A percentile compares a stretch with the other conserved stretches of the same genome.
Evolutionary conservation across 768 basidiomycete species (phyloP).

Genomic region (Steccherinum ochraceum): DNA sequence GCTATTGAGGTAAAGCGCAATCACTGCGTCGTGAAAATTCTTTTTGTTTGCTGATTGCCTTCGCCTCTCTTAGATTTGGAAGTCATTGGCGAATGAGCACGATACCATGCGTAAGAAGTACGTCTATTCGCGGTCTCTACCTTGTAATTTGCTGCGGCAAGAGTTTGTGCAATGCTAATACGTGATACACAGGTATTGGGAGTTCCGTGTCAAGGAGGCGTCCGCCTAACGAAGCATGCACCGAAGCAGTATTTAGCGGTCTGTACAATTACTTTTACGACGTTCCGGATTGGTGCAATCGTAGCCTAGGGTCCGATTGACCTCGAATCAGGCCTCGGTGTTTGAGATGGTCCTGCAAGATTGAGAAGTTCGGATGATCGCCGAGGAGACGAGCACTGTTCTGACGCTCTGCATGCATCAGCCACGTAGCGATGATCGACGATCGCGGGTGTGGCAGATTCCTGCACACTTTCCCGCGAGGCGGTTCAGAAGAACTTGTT

Average conservation of each 20-base stretch:
- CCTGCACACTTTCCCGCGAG: no score
- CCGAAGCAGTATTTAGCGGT: background rate
- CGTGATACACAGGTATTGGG: slow-evolving; percentile 8
- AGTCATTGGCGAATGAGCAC: slow-evolving; percentile 56
- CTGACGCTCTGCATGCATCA: no score
- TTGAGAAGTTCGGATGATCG: no score
- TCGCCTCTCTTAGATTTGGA: slow-evolving; percentile 51
- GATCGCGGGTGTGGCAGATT: no score
- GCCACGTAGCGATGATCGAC: no score
- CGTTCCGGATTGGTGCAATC: background rate
- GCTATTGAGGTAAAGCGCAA: slow-evolving; percentile 26
- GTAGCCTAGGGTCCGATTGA: no score
- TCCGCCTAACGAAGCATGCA: background rate
- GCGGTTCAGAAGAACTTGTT: no score
- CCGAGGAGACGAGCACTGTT: no score
- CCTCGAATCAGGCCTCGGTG: no score
- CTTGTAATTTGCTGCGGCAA: background rate
- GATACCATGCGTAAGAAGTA: slow-evolving; percentile 78
- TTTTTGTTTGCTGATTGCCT: no score
- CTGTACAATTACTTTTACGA: background rate
- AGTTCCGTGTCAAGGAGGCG: slow-evolving; percentile 8
- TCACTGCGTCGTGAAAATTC: background rate
- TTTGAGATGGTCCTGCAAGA: no score
- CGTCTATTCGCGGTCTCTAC: slow-evolving; percentile 20
- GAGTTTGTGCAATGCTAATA: background rate